Evolutionary conservation across 495 filamentous ascomycete genomes (phyloP).

Genomic region (Trichoderma reesei): DNA sequence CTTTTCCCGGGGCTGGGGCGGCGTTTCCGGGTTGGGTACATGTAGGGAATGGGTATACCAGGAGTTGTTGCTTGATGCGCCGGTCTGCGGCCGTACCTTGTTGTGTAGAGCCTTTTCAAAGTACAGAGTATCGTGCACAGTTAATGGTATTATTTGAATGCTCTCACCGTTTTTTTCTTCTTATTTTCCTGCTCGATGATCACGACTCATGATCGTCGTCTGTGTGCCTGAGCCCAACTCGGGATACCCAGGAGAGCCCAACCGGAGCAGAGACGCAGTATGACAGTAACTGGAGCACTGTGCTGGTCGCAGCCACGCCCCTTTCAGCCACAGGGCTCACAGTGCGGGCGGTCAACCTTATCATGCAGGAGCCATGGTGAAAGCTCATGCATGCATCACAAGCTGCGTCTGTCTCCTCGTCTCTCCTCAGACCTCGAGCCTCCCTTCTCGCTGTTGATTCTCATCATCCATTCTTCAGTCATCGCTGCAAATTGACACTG

Average conservation of each 20-base stretch:
- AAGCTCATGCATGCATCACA: neutral
- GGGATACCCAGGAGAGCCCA: neutral
- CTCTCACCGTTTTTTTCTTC: neutral
- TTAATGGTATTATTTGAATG: constrained; percentile 3
- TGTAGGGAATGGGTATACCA: neutral
- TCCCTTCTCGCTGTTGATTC: too few species aligned
- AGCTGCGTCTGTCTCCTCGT: too few species aligned
- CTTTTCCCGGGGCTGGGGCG: neutral
- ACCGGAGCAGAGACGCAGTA: too few species aligned
- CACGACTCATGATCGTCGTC: too few species aligned
- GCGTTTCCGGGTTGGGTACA: neutral
- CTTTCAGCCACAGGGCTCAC: neutral
- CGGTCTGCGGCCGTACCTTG: neutral
- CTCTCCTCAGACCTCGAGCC: too few species aligned
- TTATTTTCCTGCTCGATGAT: too few species aligned
- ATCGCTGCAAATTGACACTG: too few species aligned
- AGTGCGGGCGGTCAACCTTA: constrained; percentile 2
- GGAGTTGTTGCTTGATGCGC: constrained; percentile 8
- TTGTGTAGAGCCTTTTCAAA: neutral
- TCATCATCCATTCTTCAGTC: too few species aligned
- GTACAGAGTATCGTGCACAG: neutral
- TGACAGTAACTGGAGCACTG: neutral
- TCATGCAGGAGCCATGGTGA: neutral
- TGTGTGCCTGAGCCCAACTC: neutral
- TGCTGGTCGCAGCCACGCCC: neutral